Percentiles rank a stretch among this genome's conserved stretches.
phyloP scores from a whole-genome alignment of 495 filamentous ascomycete species.

The Penicillium subrubescens region DNA sequence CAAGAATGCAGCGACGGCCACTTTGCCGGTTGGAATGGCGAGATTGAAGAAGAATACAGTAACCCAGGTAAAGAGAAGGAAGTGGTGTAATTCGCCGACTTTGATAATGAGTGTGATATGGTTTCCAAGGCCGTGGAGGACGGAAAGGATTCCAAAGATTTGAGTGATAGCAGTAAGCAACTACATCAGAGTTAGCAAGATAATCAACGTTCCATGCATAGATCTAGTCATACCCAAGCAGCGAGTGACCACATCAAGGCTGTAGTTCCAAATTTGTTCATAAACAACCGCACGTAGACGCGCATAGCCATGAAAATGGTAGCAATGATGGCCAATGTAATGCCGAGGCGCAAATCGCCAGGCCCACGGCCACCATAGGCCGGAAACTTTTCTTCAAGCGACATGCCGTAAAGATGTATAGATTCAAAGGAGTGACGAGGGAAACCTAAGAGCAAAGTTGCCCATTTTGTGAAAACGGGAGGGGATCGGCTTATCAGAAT shows the following conservation, averaged over 20 bases:
- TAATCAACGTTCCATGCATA: not conserved
- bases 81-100: conserved; percentile 25
- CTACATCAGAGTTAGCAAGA: not conserved
- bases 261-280: conserved; percentile 31
- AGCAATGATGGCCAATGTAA: conserved; percentile 22
- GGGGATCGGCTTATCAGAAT: conserved; percentile 1
- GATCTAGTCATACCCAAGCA: conserved; percentile 23
- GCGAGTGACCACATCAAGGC: conserved; percentile 24
- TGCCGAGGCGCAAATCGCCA: conserved; percentile 23
- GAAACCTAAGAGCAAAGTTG: not conserved
- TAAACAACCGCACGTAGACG: conserved; percentile 26
- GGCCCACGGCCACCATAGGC: conserved; percentile 30
- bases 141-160: conserved; percentile 24
- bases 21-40: conserved; percentile 30
- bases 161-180: conserved; percentile 27
- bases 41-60: conserved; percentile 34
- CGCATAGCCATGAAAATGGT: conserved; percentile 30
- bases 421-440: conserved; percentile 18
- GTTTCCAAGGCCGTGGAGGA: conserved; percentile 30
- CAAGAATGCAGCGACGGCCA: conserved; percentile 27
- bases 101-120: conserved; percentile 19
- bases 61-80: conserved; percentile 31
- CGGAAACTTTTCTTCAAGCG: conserved; percentile 21
- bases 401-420: conserved; percentile 8
- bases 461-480: conserved; percentile 9